Base-by-base conservation (phyloP, 768 basidiomycete species). In the Mycena floridula region DNA sequence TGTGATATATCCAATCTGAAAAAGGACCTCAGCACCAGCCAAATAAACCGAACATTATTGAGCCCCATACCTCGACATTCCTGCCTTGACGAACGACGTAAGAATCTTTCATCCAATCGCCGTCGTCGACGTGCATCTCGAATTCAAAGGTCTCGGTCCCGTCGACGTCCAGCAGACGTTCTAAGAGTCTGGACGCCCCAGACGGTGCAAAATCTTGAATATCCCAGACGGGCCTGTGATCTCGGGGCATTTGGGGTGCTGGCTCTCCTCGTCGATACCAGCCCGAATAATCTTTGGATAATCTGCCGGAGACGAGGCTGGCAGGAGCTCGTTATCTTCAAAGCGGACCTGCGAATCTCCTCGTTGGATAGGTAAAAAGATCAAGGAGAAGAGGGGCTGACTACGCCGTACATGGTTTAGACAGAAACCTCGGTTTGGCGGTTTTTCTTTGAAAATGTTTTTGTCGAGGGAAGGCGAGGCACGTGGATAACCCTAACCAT, bases 281-380 rank as follows among this genome's bases (percentile, higher is more conserved):
- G 53, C 49, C 41, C 58, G 58, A 27, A 60, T 56, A 13, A 60
- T 52, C 42, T 60, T 60, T 2, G 59, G 57, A 36, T 51, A 54
- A 38, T 56, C 57, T 13, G 49, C 48, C 13, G 50, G 55, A 1
- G 53, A 26, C 18, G 50, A 53, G 7, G 50, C 47, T 22, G 59
- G 57, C 37, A 60, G 53, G 15, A 56, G 44, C 2, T 46, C 41
- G 9, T 52, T 50, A 42, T 60, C 59, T 16, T 56, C 44, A 45
- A 60, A 54, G 22, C 50, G 56, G 39, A 52, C 43, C 44, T 51
- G 40, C 35, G n/a, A n/a, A n/a, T n/a, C n/a, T n/a, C n/a, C n/a
- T n/a, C n/a, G n/a, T n/a, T n/a, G n/a, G n/a, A n/a, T n/a, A n/a
- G n/a, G n/a, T n/a, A n/a, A n/a, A n/a, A n/a, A n/a, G n/a, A n/a